phyloP scores from a whole-genome alignment of 2,329 filamentous ascomycete genomes.

The Diaporthe eres region DNA sequence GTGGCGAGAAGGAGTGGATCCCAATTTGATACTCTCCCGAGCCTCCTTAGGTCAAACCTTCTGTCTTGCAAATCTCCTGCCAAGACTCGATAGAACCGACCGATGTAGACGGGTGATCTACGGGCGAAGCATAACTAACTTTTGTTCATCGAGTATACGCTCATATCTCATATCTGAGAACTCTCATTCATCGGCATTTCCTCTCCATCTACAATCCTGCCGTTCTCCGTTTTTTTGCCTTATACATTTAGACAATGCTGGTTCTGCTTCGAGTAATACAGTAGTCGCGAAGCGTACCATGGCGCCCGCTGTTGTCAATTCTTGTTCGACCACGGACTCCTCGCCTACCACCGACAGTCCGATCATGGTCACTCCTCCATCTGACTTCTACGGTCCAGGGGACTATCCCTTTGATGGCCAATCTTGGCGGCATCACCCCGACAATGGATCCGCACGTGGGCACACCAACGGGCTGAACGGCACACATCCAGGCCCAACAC shows the following conservation, averaged over 20 bases:
- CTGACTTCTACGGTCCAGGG: slow-evolving; percentile 14
- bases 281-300: slow-evolving; percentile 14
- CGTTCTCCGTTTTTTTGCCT: neutral
- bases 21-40: slow-evolving; percentile 32
- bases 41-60: slow-evolving; percentile 30
- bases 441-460: neutral
- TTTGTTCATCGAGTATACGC: neutral
- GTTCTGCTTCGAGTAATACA: slow-evolving; percentile 15
- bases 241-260: slow-evolving; percentile 24
- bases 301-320: slow-evolving; percentile 13
- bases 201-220: neutral
- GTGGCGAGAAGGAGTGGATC: slow-evolving; percentile 30
- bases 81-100: slow-evolving; percentile 2
- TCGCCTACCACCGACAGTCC: slow-evolving; percentile 27
- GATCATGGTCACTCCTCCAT: slow-evolving; percentile 32
- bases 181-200: neutral
- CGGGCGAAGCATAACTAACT: neutral
- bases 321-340: slow-evolving; percentile 28
- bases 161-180: slow-evolving; percentile 13
- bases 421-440: slow-evolving; percentile 12
- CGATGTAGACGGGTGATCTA: neutral
- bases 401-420: slow-evolving; percentile 24
- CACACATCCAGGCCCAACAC: neutral
- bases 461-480: slow-evolving; percentile 17
- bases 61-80: slow-evolving; percentile 29